Conservation (phyloP, 345 rosid genomes). For the Eucalyptus albens region DNA sequence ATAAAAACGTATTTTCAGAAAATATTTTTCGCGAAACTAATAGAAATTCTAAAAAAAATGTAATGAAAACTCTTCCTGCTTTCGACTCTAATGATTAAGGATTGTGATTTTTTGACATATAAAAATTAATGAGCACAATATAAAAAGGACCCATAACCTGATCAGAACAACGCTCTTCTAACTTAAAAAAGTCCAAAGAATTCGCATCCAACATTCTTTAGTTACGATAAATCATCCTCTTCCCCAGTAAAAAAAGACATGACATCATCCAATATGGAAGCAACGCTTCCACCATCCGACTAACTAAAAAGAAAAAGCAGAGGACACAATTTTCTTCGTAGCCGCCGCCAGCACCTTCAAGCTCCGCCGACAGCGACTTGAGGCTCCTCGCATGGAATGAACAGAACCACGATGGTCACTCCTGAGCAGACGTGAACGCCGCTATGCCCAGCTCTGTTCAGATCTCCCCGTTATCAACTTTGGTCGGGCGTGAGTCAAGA, state of each 20-base stretch:
- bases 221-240: not conserved
- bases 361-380: not conserved
- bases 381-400: not conserved
- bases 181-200: not conserved
- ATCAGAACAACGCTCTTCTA: not conserved
- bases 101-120: not conserved
- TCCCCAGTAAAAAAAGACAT: not conserved
- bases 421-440: not conserved
- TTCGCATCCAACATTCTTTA: not conserved
- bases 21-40: fast-evolving
- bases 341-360: not conserved
- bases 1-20: fast-evolving
- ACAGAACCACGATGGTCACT: not conserved
- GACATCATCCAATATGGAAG: not conserved
- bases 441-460: not conserved
- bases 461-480: not conserved
- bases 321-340: not conserved
- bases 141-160: not conserved
- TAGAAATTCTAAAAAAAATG: fast-evolving
- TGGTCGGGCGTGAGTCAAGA: no score
- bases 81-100: not conserved
- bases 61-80: not conserved
- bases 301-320: not conserved
- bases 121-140: not conserved
- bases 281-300: not conserved